Evolutionary conservation across 2,329 filamentous ascomycete species (phyloP).

Genomic region (Calonectria multiphialidica): DNA sequence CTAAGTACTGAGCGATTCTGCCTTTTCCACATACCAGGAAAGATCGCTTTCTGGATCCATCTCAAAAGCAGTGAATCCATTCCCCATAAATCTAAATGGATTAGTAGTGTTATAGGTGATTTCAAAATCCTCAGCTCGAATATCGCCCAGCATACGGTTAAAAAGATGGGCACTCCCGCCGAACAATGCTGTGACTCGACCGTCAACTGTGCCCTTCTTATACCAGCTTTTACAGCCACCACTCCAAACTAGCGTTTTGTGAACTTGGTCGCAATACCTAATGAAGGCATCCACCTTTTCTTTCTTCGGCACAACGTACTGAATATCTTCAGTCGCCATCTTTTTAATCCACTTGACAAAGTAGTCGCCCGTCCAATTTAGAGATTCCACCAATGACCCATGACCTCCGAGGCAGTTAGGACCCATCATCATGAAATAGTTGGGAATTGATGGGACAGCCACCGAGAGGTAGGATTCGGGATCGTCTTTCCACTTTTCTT

Average conservation of each 20-base stretch:
- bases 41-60: slow-evolving; percentile 37
- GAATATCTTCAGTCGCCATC: slow-evolving; percentile 38
- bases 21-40: slow-evolving; percentile 39
- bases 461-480: slow-evolving; percentile 47
- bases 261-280: slow-evolving; percentile 33
- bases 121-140: slow-evolving; percentile 37
- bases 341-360: slow-evolving; percentile 42
- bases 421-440: slow-evolving; percentile 47
- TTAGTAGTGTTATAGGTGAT: slow-evolving; percentile 35
- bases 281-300: slow-evolving; percentile 40
- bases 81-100: slow-evolving; percentile 37
- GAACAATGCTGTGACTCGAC: slow-evolving; percentile 35
- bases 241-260: slow-evolving; percentile 39
- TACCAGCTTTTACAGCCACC: slow-evolving; percentile 39
- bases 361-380: slow-evolving; percentile 41
- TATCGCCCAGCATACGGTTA: slow-evolving; percentile 36
- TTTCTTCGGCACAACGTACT: slow-evolving; percentile 34
- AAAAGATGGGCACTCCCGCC: slow-evolving; percentile 38
- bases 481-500: slow-evolving; percentile 62
- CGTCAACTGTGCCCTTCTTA: slow-evolving; percentile 31
- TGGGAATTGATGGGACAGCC: slow-evolving; percentile 45
- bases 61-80: slow-evolving; percentile 39
- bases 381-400: slow-evolving; percentile 37
- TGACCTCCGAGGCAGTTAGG: slow-evolving; percentile 39
- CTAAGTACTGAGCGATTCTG: slow-evolving; percentile 20